Percentiles rank a stretch among this genome's conserved stretches.
Evolutionary conservation across 345 rosid genomes (phyloP).

Genomic region (Clarkia xantiana): DNA sequence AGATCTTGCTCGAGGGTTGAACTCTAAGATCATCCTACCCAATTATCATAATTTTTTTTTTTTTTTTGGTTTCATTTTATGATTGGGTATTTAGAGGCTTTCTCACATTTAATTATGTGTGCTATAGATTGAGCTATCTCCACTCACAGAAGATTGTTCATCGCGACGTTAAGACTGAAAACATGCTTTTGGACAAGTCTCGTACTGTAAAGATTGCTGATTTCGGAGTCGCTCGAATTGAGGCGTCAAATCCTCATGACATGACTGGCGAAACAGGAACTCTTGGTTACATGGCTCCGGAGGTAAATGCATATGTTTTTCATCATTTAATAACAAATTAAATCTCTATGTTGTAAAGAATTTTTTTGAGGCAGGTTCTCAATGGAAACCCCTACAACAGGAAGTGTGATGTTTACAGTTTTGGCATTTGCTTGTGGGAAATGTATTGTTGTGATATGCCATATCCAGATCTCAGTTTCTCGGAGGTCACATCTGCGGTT

Average conservation of each 20-base stretch:
- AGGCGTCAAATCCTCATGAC: constrained; percentile 94
- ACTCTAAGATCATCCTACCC: constrained; percentile 11
- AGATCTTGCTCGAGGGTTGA: constrained; percentile 92
- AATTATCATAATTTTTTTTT: not conserved
- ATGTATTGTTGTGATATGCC: constrained; percentile 99
- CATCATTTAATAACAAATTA: not conserved
- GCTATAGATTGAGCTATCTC: constrained; percentile 74
- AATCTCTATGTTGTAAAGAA: not conserved
- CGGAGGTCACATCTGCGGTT: constrained; percentile 92
- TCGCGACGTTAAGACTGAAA: constrained; percentile 97
- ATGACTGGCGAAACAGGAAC: constrained; percentile 99
- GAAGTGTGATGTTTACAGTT: constrained; percentile 94
- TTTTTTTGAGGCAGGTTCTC: constrained; percentile 42
- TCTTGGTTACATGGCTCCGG: constrained; percentile 99
- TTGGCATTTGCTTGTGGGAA: constrained; percentile 97
- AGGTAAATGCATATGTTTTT: constrained; percentile 28
- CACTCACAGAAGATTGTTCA: constrained; percentile 86
- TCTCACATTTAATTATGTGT: not conserved
- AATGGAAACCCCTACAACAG: constrained; percentile 86
- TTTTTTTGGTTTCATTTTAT: constrained; percentile 9
- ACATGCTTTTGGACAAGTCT: constrained; percentile 85
- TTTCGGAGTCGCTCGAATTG: constrained; percentile 94
- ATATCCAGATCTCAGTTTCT: constrained; percentile 90
- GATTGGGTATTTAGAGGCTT: not conserved
- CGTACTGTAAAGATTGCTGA: constrained; percentile 87